Conservation (phyloP, 495 filamentous ascomycete genomes). For the Echria macrotheca region DNA sequence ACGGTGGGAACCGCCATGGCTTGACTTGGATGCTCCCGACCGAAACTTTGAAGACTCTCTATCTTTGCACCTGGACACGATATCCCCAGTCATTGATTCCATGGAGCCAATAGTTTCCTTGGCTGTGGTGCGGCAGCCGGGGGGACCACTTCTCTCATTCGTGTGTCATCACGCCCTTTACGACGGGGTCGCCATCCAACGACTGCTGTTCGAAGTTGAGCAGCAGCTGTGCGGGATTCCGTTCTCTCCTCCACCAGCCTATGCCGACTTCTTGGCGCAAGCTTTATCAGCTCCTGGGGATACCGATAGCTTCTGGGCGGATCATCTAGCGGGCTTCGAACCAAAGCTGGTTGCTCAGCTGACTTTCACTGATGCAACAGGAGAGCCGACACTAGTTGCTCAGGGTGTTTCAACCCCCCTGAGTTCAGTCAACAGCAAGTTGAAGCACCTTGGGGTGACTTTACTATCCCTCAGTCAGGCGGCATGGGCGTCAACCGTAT, state of each 20-base stretch:
- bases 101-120: conserved; percentile 35
- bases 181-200: conserved; percentile 64
- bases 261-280: conserved; percentile 37
- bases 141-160: conserved; percentile 49
- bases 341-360: conserved; percentile 37
- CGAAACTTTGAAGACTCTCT: conserved; percentile 19
- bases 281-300: conserved; percentile 21
- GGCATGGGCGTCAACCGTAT: conserved; percentile 59
- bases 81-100: conserved; percentile 28
- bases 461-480: conserved; percentile 61
- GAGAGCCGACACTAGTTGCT: neutral
- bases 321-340: conserved; percentile 43
- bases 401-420: conserved; percentile 27
- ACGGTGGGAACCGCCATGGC: conserved; percentile 28
- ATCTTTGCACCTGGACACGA: conserved; percentile 16
- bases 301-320: conserved; percentile 58
- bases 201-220: conserved; percentile 62
- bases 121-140: conserved; percentile 21
- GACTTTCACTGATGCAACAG: neutral
- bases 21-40: conserved; percentile 16
- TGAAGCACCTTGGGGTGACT: conserved; percentile 51
- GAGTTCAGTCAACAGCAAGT: conserved; percentile 38
- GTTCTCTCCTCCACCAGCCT: conserved; percentile 41
- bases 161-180: conserved; percentile 73
- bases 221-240: conserved; percentile 34